phyloP scores from a whole-genome alignment of 495 filamentous ascomycete species.

The Penicillium manginii region DNA sequence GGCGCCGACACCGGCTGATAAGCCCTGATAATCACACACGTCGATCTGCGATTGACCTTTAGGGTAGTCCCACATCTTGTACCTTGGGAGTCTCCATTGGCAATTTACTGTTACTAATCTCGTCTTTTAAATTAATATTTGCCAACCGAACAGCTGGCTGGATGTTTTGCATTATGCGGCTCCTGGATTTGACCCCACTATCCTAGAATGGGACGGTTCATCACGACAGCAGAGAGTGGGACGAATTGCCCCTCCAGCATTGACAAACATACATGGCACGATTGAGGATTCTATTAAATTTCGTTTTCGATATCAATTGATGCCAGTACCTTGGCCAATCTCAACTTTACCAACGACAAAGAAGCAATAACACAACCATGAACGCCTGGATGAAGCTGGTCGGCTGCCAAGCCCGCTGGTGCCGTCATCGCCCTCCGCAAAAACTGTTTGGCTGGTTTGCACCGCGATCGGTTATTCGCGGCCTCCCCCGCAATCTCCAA shows the following conservation, averaged over 20 bases:
- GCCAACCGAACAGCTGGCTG: neutral
- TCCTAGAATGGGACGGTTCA: neutral
- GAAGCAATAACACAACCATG: too few species aligned
- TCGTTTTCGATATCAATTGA: too few species aligned
- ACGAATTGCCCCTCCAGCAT: neutral
- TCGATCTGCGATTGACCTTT: neutral
- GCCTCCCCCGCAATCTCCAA: constrained; percentile 29
- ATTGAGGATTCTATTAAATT: too few species aligned
- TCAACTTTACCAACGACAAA: too few species aligned
- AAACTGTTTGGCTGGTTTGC: constrained; percentile 24
- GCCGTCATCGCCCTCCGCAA: constrained; percentile 7
- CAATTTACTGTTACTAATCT: neutral
- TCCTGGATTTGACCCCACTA: too few species aligned
- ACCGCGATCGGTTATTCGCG: constrained; percentile 27
- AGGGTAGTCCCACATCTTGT: neutral
- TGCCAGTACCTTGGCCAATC: too few species aligned
- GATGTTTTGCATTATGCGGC: neutral
- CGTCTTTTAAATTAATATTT: too few species aligned
- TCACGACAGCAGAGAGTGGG: neutral
- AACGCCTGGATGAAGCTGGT: neutral
- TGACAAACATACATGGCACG: too few species aligned
- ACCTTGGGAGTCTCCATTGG: neutral
- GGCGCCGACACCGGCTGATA: constrained; percentile 35
- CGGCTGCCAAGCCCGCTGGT: neutral
- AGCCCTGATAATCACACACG: constrained; percentile 6